Evolutionary conservation across 148 eudicot genomes (phyloP), one percentile per base, ranked within the genome.

Genomic region (Oxyria digyna): DNA sequence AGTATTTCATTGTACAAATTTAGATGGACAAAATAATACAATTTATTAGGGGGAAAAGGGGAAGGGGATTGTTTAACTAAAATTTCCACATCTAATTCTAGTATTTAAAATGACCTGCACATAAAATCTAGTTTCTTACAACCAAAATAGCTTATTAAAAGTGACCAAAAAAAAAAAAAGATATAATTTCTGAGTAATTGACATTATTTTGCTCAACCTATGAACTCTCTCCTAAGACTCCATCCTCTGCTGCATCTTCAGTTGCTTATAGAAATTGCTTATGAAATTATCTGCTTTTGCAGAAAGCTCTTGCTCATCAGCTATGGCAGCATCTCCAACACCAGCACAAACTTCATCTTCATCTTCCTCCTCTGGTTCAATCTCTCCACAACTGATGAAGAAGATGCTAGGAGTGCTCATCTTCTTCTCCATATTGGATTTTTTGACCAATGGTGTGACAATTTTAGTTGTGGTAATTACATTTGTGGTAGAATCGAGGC

Each of bases 211-310:
- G 7, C 3, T 35, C 6, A 33, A 27, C 1, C 21, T 26, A 5
- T 48, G 42, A 57, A 54, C 9, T 66, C 29, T 66, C 42, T 55
- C 45, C 27, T 18, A 9, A 66, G 29, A 37, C 69, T 5, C 24
- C 45, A 21, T n/a, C n/a, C 46, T 66, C 45, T 66, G 69, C 45
- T 66, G 69, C 69, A 66, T 66, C 69, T 66, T 66, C 14, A 66
- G 26, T 46, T 66, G 69, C 45, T 66, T 12, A 38, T 66, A 66
- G 45, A 66, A 66, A 29, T 66, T 66, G 0, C 31, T 41, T 8
- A 66, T 66, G 46, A 66, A 66, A 35, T 43, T 23, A 9, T 66
- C 69, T 18, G 69, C 69, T 23, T 66, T 66, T 66, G 42, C 38
- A 41, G 42, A 66, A 15, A 66, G 46, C 29, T 66, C 69, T 66